phyloP scores from a whole-genome alignment of 495 filamentous ascomycete species.

The Neurospora sp. region DNA sequence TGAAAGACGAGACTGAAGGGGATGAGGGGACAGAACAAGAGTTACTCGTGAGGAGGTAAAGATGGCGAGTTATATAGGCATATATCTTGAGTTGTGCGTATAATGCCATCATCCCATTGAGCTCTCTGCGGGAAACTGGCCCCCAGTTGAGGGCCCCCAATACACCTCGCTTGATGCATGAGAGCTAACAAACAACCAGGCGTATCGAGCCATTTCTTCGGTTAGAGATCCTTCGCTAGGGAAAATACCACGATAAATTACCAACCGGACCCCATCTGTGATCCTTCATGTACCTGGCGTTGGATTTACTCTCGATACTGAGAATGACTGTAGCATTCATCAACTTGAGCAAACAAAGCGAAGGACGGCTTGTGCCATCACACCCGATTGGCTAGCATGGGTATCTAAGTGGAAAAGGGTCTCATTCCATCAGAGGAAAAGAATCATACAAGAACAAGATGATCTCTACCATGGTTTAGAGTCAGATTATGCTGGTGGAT shows the following conservation, averaged over 20 bases:
- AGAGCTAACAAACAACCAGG: not conserved
- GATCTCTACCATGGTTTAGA: not conserved
- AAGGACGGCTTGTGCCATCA: not conserved
- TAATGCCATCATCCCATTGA: not conserved
- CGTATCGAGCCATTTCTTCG: not conserved
- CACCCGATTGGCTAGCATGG: not conserved
- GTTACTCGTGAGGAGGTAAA: not conserved
- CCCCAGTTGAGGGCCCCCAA: not conserved
- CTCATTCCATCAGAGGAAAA: not conserved
- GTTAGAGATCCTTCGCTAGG: not conserved
- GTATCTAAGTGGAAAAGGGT: not conserved
- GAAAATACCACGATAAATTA: not conserved
- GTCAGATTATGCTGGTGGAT: not conserved
- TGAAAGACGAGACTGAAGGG: not conserved
- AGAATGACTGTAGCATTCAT: not conserved
- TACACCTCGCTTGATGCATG: not conserved
- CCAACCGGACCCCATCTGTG: not conserved
- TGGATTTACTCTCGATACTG: not conserved
- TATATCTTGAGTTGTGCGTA: not conserved
- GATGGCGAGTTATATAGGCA: not conserved
- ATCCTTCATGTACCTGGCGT: not conserved
- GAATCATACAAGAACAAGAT: not conserved
- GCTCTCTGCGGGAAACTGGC: not conserved
- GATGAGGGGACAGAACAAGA: not conserved
- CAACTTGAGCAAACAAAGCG: not conserved